phyloP scores from a whole-genome alignment of 805 yeast genomes.

The Candida taoyuanica region DNA sequence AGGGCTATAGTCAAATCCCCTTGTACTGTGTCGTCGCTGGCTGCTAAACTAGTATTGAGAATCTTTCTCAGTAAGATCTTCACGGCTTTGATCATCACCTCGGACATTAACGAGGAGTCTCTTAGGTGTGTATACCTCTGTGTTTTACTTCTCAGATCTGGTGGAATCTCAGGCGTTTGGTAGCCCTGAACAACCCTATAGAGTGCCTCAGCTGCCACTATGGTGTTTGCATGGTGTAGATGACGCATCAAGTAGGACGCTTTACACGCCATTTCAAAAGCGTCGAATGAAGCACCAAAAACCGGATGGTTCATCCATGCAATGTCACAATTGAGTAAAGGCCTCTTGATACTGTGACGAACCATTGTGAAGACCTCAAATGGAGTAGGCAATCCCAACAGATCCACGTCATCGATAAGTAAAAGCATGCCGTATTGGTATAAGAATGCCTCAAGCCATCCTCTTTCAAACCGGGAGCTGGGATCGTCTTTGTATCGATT shows the following conservation, averaged over 20 bases:
- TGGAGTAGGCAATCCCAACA: conserved; percentile 37
- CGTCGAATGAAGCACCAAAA: conserved; percentile 34
- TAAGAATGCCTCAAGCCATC: conserved; percentile 40
- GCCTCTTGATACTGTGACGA: conserved; percentile 29
- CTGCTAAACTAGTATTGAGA: conserved; percentile 4
- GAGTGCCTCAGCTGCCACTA: conserved; percentile 12
- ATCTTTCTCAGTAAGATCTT: conserved; percentile 19
- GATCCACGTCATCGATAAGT: conserved; percentile 31
- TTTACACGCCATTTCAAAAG: conserved; percentile 33
- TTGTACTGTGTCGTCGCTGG: conserved; percentile 7
- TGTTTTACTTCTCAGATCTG: conserved; percentile 6
- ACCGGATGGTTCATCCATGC: conserved; percentile 41
- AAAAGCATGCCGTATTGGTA: conserved; percentile 39
- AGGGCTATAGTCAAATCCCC: conserved; percentile 9
- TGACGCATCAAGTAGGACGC: conserved; percentile 28
- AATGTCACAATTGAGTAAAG: conserved; percentile 32
- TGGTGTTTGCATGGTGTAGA: conserved; percentile 9
- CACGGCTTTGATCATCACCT: conserved; percentile 15
- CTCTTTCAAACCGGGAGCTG: conserved; percentile 25
- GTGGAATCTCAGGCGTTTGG: conserved; percentile 16
- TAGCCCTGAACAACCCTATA: conserved; percentile 9
- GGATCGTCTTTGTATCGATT: conserved; percentile 2
- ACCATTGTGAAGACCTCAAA: conserved; percentile 33
- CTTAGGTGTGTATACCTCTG: conserved; percentile 10
- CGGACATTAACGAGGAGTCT: conserved; percentile 18